Evolutionary conservation across 176 grass and related monocot species (phyloP).

Genomic region (Secale cereale): DNA sequence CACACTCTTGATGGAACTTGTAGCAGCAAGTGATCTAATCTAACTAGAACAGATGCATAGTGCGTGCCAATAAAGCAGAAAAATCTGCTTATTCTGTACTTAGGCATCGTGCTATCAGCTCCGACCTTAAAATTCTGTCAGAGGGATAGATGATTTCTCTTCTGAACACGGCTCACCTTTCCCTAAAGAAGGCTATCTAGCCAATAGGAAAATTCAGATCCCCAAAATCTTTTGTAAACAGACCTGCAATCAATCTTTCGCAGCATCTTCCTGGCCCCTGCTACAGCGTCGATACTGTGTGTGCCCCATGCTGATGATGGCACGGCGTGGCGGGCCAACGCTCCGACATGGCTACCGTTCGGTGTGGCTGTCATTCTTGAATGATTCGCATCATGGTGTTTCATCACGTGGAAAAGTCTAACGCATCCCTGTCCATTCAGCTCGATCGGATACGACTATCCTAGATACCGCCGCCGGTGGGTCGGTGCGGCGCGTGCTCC

Average conservation of each 20-base stretch:
- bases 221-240: conserved; percentile 11
- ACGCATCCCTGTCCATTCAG: not conserved
- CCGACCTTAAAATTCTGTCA: too few relatives aligned
- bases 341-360: not conserved
- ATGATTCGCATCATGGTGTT: conserved; percentile 20
- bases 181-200: not conserved
- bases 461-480: not conserved
- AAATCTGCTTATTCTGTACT: not conserved
- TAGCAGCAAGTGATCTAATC: not conserved
- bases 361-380: not conserved
- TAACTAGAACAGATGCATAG: not conserved
- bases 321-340: conserved; percentile 15
- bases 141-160: too few relatives aligned
- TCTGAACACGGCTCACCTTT: conserved; percentile 21
- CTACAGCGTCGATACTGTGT: not conserved
- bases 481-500: not conserved
- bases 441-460: not conserved
- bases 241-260: conserved; percentile 15
- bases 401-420: not conserved
- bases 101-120: too few relatives aligned
- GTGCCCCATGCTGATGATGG: conserved; percentile 7
- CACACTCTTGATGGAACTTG: not conserved
- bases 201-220: not conserved
- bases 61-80: not conserved
- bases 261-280: not conserved